Evolutionary conservation across 495 filamentous ascomycete species (phyloP), one percentile per base, ranked within the genome.

Genomic region (Apodospora peruviana): DNA sequence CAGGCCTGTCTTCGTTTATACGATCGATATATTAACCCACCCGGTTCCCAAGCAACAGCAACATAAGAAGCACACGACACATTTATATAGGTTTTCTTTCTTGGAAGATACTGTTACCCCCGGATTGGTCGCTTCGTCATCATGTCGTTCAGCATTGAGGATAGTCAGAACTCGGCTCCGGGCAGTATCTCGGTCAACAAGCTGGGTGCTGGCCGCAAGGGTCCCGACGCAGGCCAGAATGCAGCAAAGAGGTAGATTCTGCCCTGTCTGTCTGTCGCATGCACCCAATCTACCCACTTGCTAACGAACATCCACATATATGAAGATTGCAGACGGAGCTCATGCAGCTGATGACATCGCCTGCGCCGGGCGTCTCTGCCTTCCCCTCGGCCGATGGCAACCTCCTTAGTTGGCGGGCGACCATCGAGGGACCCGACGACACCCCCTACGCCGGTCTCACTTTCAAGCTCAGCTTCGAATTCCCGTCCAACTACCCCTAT

Each of bases 281-380:
- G 36, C 36, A 5, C 27, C 27, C 27, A n/a, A n/a, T n/a, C n/a
- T n/a, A n/a, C n/a, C n/a, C n/a, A n/a, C n/a, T n/a, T n/a, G n/a
- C n/a, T n/a, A 14, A 39, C 54, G 57, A 27, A 58, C 54, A 46
- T 18, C 3, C n/a, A 19, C 12, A 10, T 20, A 16, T 2, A 4
- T n/a, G 21, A 67, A 97, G 91, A 53, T 78, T 99, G 50, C 93
- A 99, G 70, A 88, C 89, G 35, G 93, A 99, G 68, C 77, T 99
- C 45, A 96, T 97, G 90, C 84, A 91, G 69, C 77, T 99, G 34
- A 99, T 99, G 93, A 87, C 90, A 55, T 89, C 89, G 22, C 81
- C 90, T 7, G 89, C 90, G 2, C 90, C 93, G 46, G 93, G 93
- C 55, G 83, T 97, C 59, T 95, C 91, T 40, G 94, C 94, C 47